Evolutionary conservation across 2,329 filamentous ascomycete genomes (phyloP), one percentile per base, ranked within the genome.

Genomic region (Penicillium sp.): DNA sequence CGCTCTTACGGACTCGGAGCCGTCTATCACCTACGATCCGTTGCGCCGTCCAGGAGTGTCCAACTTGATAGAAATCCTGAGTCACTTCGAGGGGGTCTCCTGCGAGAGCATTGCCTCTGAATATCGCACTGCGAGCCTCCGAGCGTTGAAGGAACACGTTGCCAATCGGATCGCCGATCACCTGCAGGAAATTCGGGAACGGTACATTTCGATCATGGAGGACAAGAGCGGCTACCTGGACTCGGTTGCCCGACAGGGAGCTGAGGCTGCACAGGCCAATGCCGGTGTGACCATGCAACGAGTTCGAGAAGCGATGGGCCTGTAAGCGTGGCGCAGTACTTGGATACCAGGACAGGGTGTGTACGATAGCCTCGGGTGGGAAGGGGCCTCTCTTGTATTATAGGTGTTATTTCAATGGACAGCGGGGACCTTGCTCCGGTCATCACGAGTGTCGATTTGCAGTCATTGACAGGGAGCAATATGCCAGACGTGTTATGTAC

Each of bases 61-160:
- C 10, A 99, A 97, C 68, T 77, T 99, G 11, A 73, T 99, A 1
- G 84, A 90, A 51, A 82, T 99, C 14, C 74, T 92, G n/a, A 85
- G 84, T 22, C 82, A 89, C 55, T 83, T 92, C 61, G 81, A 86
- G 48, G 59, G 55, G 14, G 61, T 63, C 2, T 64, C 69, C 4
- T 74, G 71, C 44, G 67, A 76, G 25, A 76, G 77, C 5, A 61
- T 85, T 35, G 81, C 77, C 1, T 57, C 60, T 7, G 75, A 80
- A 22, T 69, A 78, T 48, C 62, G 72, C 25, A 63, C 66, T 8
- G 50, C 77, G 22, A 79, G 69, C 36, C 76, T 90, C 62, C 76
- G 76, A 8, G 75, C 76, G 0, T 75, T 92, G 50, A 92, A 92
- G 69, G 77, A 80, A 6, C 74, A 76, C 59, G 83, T 90, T 5